These are phyloP conservation scores for Penicilliopsis zonata DNA, from an alignment of 495 filamentous ascomycete genomes.

Conservation along the genomic window DNA sequence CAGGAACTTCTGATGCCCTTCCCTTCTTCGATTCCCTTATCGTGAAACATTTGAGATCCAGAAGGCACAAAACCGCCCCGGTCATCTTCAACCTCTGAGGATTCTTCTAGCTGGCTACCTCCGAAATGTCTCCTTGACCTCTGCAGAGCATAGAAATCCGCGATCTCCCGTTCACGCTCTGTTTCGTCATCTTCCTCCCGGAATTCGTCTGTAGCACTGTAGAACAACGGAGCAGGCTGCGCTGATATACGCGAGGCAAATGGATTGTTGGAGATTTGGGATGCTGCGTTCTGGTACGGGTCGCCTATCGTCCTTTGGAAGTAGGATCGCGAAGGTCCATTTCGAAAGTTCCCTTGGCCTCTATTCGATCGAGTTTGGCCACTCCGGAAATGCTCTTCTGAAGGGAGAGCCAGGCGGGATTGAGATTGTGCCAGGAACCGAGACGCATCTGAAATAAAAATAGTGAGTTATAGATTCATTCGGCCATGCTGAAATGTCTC, in stretches of 20 bases:
- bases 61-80: no score
- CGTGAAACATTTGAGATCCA: conserved; percentile 47
- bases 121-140: conserved; percentile 81
- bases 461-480: neutral
- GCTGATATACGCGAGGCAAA: conserved; percentile 62
- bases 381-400: conserved; percentile 42
- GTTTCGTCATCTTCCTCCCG: conserved; percentile 83
- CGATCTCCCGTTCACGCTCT: conserved; percentile 83
- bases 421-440: conserved; percentile 96
- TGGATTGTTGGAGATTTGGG: conserved; percentile 60
- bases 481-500: no score
- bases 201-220: conserved; percentile 71
- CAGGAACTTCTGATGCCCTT: conserved; percentile 42
- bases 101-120: conserved; percentile 63
- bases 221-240: conserved; percentile 82
- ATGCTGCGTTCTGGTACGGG: conserved; percentile 58
- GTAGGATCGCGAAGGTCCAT: conserved; percentile 36
- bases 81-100: conserved; percentile 66
- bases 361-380: conserved; percentile 34
- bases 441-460: conserved; percentile 64
- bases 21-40: conserved; percentile 29
- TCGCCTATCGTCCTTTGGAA: conserved; percentile 44
- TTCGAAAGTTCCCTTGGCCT: conserved; percentile 31
- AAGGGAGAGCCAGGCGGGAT: conserved; percentile 63
- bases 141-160: conserved; percentile 86